phyloP scores from a whole-genome alignment of 306 rosid genomes.

The Acacia acuminata region DNA sequence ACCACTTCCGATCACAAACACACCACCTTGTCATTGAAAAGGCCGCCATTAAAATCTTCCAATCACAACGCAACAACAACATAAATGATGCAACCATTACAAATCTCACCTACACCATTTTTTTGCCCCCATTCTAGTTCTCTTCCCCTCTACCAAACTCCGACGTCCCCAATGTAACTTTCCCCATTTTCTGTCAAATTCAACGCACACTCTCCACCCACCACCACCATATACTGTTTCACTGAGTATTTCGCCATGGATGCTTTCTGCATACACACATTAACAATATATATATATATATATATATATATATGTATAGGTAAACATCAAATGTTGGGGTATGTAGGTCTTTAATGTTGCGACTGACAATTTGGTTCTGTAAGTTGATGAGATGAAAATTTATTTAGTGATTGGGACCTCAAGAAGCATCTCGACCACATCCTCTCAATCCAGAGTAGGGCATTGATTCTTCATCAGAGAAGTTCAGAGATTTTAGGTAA shows the following conservation, averaged over 20 bases:
- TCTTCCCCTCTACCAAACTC: slow-evolving; percentile 65
- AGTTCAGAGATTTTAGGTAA: not conserved
- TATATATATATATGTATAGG: not conserved
- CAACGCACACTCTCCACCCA: slow-evolving; percentile 79
- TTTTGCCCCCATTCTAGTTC: slow-evolving; percentile 30
- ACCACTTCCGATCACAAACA: no score
- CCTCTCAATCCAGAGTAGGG: no score
- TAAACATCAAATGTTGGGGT: not conserved
- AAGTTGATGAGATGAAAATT: slow-evolving; percentile 46
- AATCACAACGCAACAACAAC: no score
- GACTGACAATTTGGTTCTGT: slow-evolving; percentile 47
- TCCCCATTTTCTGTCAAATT: slow-evolving; percentile 72
- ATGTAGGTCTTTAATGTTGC: slow-evolving; percentile 61
- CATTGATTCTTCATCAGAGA: slow-evolving; percentile 76
- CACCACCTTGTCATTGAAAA: no score
- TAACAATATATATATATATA: no score
- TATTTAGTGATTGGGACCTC: slow-evolving; percentile 90
- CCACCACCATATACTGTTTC: slow-evolving; percentile 77
- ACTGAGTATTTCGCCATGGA: slow-evolving; percentile 87
- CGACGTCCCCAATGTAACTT: slow-evolving; percentile 77
- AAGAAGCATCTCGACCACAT: no score
- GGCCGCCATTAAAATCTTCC: no score
- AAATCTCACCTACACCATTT: slow-evolving; percentile 39
- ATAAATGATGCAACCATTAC: no score
- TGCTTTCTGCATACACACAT: slow-evolving; percentile 47